phyloP scores from a whole-genome alignment of 148 eudicot species.

The Rhododendron ovatum region DNA sequence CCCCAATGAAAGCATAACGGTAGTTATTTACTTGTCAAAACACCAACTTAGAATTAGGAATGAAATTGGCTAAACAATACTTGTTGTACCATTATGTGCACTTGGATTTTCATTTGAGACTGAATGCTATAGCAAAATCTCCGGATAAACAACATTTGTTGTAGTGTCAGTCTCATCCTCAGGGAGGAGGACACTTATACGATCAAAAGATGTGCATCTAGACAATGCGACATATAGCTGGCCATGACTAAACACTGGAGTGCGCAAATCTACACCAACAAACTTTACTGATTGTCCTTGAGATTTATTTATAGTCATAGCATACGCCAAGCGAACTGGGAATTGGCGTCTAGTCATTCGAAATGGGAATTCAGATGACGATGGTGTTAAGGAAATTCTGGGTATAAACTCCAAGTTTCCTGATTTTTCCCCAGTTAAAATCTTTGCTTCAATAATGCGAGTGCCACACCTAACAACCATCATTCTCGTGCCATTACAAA shows the following conservation, averaged over 20 bases:
- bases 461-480: not conserved
- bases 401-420: not conserved
- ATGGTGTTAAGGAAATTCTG: not conserved
- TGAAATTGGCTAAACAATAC: no score
- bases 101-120: not conserved
- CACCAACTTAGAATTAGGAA: not conserved
- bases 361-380: not conserved
- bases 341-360: not conserved
- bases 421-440: not conserved
- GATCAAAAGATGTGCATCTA: not conserved
- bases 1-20: not conserved
- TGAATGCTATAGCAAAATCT: not conserved
- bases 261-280: not conserved
- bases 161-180: not conserved
- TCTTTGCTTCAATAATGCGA: not conserved
- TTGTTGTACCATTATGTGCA: not conserved
- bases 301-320: not conserved
- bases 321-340: not conserved
- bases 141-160: not conserved
- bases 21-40: not conserved
- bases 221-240: not conserved
- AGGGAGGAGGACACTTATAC: not conserved
- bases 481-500: not conserved
- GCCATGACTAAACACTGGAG: not conserved
- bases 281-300: not conserved